Conservation (phyloP, 2,329 filamentous ascomycete genomes). For the Neobulgaria alba region DNA sequence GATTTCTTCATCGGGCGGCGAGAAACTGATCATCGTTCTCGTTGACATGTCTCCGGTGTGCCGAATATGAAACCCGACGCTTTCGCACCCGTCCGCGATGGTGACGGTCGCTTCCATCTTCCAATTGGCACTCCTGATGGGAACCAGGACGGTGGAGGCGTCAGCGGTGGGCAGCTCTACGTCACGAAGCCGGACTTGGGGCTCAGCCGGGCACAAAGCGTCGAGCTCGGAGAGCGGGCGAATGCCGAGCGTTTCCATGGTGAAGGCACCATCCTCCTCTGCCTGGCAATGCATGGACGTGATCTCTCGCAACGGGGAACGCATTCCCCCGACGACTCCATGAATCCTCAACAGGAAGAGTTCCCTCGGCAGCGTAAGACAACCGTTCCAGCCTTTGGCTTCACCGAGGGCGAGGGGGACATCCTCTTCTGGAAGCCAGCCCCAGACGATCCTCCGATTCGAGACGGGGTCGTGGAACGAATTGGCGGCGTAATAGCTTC, state of each 20-base stretch:
- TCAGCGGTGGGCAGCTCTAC: no score
- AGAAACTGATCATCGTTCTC: not conserved
- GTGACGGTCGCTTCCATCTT: no score
- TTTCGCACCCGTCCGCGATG: not conserved
- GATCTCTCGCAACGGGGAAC: not conserved
- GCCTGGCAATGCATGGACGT: not conserved
- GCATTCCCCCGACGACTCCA: not conserved
- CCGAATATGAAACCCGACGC: not conserved
- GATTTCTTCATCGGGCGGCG: not conserved
- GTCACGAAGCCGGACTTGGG: no score
- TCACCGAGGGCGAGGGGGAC: not conserved
- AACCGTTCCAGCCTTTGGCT: slow-evolving; percentile 19
- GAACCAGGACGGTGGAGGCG: no score
- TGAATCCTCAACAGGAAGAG: slow-evolving; percentile 11
- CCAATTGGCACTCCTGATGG: no score
- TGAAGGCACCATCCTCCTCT: no score
- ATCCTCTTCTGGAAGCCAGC: slow-evolving; percentile 1
- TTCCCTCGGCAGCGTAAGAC: slow-evolving; percentile 15
- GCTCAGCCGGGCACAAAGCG: no score
- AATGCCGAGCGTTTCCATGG: not conserved
- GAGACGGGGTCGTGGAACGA: not conserved
- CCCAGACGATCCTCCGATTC: not conserved
- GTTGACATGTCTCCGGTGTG: not conserved
- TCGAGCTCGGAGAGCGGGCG: not conserved
- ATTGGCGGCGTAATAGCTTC: slow-evolving; percentile 16